These are phyloP conservation scores for Didymella lethalis DNA, from an alignment of 2,329 filamentous ascomycete species.

Conservation along the genomic window DNA sequence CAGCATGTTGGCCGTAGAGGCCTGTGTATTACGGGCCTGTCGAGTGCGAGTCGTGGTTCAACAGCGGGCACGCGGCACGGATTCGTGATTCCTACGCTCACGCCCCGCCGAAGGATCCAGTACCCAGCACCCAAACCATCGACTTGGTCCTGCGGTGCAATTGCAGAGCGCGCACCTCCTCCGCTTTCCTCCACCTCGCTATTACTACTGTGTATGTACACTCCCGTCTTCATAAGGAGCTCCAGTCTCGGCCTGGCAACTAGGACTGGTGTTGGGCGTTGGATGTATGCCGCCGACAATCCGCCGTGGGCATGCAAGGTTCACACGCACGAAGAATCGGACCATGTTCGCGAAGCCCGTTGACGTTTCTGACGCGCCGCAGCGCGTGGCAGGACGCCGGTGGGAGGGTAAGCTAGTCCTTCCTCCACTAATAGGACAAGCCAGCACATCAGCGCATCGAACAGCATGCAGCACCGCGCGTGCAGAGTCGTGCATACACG, in stretches of 20 bases:
- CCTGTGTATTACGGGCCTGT: slow-evolving; percentile 10
- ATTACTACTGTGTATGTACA: background rate
- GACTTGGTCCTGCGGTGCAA: slow-evolving; percentile 1
- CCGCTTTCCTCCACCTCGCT: slow-evolving; percentile 1
- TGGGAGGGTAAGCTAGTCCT: slow-evolving; percentile 17
- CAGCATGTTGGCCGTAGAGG: slow-evolving; percentile 8
- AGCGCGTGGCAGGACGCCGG: slow-evolving; percentile 16
- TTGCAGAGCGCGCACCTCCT: slow-evolving; percentile 4
- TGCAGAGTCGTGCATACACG: slow-evolving; percentile 15
- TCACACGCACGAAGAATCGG: slow-evolving; percentile 8
- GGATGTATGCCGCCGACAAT: slow-evolving; percentile 9
- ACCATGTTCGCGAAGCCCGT: slow-evolving; percentile 20
- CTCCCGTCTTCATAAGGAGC: background rate
- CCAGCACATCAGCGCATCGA: slow-evolving; percentile 6
- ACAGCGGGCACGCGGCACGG: slow-evolving; percentile 12
- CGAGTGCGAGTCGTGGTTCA: slow-evolving; percentile 1
- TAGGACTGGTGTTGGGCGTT: slow-evolving; percentile 5
- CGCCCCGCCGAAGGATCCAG: slow-evolving; percentile 10
- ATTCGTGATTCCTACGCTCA: slow-evolving; percentile 9
- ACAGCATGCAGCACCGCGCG: slow-evolving; percentile 14
- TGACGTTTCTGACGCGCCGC: slow-evolving; percentile 18
- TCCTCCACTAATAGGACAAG: slow-evolving; percentile 4
- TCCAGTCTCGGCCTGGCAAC: background rate
- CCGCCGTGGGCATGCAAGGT: slow-evolving; percentile 16
- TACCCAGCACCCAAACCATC: slow-evolving; percentile 1